A percentile compares a stretch with the other conserved stretches of the same genome.
These are phyloP conservation scores for Polyrhizophydium stewartii DNA, from an alignment of 371 early-diverging fungal genomes.

Conservation along the genomic window DNA sequence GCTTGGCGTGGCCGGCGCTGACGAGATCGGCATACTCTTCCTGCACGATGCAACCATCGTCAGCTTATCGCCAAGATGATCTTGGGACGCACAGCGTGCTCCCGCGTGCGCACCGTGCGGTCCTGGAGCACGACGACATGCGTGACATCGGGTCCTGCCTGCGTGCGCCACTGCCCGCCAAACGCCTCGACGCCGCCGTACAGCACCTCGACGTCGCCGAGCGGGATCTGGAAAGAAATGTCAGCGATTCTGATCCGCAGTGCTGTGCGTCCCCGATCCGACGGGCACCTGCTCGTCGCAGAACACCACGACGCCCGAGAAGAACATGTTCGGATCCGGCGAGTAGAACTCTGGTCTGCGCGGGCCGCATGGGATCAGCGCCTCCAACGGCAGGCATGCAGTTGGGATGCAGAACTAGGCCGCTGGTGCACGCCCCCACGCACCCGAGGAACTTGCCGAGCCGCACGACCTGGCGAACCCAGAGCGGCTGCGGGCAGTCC, in stretches of 20 bases:
- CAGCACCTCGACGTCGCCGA: constrained; percentile 42
- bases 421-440: background rate
- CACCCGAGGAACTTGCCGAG: background rate
- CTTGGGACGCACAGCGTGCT: no score
- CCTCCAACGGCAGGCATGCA: background rate
- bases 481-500: background rate
- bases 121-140: constrained; percentile 46
- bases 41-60: no score
- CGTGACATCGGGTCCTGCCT: constrained; percentile 49
- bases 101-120: background rate
- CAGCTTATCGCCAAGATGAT: no score
- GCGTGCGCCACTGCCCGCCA: constrained; percentile 54
- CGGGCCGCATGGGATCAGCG: background rate
- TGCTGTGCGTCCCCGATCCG: no score
- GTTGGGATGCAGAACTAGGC: background rate
- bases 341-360: constrained; percentile 47
- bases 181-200: constrained; percentile 44
- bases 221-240: constrained; percentile 34
- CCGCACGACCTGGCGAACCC: background rate
- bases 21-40: no score
- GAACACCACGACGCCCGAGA: constrained; percentile 55
- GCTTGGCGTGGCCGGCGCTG: constrained; percentile 8
- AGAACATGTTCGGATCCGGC: constrained; percentile 48
- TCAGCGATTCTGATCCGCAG: background rate
- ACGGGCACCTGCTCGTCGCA: constrained; percentile 22